These are phyloP conservation scores for Claviceps digitariae DNA, from an alignment of 2,329 filamentous ascomycete species.

Conservation along the genomic window DNA sequence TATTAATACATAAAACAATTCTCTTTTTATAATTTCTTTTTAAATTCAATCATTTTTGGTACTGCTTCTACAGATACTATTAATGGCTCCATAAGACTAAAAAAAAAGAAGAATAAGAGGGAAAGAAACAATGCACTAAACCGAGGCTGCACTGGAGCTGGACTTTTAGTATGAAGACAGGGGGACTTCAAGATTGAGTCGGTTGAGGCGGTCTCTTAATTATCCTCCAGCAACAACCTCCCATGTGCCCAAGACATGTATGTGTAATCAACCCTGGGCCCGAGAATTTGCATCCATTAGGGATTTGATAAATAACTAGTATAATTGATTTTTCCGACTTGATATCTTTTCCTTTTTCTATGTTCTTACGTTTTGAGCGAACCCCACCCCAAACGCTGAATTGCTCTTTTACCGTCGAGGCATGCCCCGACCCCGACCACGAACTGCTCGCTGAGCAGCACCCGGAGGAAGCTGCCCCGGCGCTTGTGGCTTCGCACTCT, in stretches of 20 bases:
- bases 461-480: conserved; percentile 66
- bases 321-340: neutral
- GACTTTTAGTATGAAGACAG: neutral
- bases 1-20: too few species aligned
- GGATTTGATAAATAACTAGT: neutral
- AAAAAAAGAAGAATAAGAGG: neutral
- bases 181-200: neutral
- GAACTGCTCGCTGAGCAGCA: conserved; percentile 77
- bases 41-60: too few species aligned
- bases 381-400: neutral
- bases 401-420: conserved; percentile 51
- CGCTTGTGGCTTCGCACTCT: conserved; percentile 72
- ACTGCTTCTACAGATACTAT: too few species aligned
- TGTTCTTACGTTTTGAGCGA: conserved; percentile 1
- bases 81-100: neutral
- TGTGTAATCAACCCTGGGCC: too few species aligned
- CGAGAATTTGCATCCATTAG: neutral
- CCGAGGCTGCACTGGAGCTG: neutral
- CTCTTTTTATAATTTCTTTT: neutral
- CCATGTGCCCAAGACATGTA: neutral
- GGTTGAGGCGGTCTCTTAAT: neutral
- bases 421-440: conserved; percentile 78
- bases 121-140: neutral
- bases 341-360: neutral
- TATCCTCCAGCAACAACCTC: neutral